Conservation (phyloP, 164 flowering plant species). For the Nymphaea colorata region DNA sequence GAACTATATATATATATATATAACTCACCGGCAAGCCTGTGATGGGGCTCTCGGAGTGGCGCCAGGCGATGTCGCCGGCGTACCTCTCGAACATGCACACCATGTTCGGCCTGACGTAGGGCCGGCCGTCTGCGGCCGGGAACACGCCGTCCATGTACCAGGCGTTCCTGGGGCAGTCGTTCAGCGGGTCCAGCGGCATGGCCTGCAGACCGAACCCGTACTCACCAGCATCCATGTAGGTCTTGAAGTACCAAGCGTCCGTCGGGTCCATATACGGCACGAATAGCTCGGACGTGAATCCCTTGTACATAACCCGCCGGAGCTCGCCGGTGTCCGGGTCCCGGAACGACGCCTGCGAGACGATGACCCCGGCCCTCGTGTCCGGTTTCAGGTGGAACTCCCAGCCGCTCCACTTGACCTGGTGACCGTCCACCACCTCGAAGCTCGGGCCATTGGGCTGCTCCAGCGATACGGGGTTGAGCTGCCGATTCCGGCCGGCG, state of each 20-base stretch:
- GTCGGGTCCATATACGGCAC: slow-evolving; percentile 73
- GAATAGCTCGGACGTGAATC: slow-evolving; percentile 53
- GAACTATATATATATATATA: no score
- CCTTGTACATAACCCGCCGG: slow-evolving; percentile 62
- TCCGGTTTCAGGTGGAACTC: slow-evolving; percentile 55
- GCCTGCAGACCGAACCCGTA: slow-evolving; percentile 50
- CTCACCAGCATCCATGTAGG: slow-evolving; percentile 73
- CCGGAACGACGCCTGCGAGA: slow-evolving; percentile 40
- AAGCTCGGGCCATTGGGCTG: slow-evolving; percentile 59
- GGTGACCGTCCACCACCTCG: slow-evolving; percentile 26
- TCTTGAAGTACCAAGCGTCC: slow-evolving; percentile 53
- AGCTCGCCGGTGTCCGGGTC: slow-evolving; percentile 38
- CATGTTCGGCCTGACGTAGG: slow-evolving; percentile 34
- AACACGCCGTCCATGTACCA: slow-evolving; percentile 54
- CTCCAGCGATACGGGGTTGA: slow-evolving; percentile 53
- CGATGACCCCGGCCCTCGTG: slow-evolving; percentile 45
- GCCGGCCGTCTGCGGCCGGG: slow-evolving; percentile 34
- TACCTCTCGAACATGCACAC: slow-evolving; percentile 50
- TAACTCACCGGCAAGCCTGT: slow-evolving; percentile 15
- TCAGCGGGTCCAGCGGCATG: slow-evolving; percentile 41
- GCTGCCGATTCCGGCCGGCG: slow-evolving; percentile 9
- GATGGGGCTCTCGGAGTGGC: slow-evolving; percentile 33
- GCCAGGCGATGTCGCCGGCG: slow-evolving; percentile 57
- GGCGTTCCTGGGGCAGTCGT: slow-evolving; percentile 54
- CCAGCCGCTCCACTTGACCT: slow-evolving; percentile 67